A percentile compares a stretch with the other conserved stretches of the same genome.
Conservation (phyloP, 352 stramenopile species). For the Pythium coloratum region DNA sequence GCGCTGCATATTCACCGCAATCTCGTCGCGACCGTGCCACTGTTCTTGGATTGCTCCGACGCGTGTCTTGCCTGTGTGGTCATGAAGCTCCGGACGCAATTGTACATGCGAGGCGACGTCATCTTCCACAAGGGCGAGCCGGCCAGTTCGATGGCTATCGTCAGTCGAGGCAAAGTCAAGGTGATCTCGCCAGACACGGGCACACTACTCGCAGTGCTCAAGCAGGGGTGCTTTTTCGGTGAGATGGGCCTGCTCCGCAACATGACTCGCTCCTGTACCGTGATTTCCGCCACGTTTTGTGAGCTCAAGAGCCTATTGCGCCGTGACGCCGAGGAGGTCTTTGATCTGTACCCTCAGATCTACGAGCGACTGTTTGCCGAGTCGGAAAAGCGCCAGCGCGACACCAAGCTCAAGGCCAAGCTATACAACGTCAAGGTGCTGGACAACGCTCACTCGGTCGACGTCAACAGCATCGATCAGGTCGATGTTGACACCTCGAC, state of each 20-base stretch:
- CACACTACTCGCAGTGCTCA: constrained; percentile 50
- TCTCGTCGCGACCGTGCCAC: constrained; percentile 49
- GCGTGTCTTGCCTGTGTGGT: constrained; percentile 53
- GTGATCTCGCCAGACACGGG: constrained; percentile 58
- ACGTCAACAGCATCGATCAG: constrained; percentile 56
- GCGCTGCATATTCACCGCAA: constrained; percentile 61
- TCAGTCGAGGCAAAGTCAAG: constrained; percentile 62
- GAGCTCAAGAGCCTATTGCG: constrained; percentile 57
- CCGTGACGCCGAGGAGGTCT: constrained; percentile 54
- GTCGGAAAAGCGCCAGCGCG: constrained; percentile 46
- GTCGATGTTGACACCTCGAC: constrained; percentile 23
- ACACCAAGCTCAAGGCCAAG: constrained; percentile 47
- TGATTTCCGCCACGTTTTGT: constrained; percentile 58
- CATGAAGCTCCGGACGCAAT: constrained; percentile 55
- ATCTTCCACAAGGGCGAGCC: constrained; percentile 63
- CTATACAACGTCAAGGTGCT: constrained; percentile 65
- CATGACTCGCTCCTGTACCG: constrained; percentile 57
- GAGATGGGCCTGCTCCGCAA: constrained; percentile 59
- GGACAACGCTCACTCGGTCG: constrained; percentile 62
- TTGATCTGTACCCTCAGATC: constrained; percentile 59
- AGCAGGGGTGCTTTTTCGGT: constrained; percentile 64
- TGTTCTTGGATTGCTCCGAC: constrained; percentile 63
- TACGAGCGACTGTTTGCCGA: constrained; percentile 57
- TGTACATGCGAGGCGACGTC: constrained; percentile 62
- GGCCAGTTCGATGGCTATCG: constrained; percentile 63